Base-by-base conservation (phyloP, 305 asterid genomes). In the Fraxinus angustifolia region DNA sequence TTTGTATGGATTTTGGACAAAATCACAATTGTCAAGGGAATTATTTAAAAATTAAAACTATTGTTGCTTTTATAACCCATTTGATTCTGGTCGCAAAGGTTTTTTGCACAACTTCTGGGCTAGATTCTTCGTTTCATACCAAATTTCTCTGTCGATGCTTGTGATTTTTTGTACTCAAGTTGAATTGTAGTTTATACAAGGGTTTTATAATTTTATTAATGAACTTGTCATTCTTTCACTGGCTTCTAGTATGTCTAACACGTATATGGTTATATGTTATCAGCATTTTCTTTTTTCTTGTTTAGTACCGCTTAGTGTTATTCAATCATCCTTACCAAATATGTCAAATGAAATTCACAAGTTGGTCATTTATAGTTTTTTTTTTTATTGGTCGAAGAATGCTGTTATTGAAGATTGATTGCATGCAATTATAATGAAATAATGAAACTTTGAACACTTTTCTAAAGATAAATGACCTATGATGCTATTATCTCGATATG, bases 1-100 rank as follows among this genome's bases (percentile, higher is more conserved):
- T 79, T 76, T n/a, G 73, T 67, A 75, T 53, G 35, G 30, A 75
- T 75, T 83, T 50, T 50, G 21, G 81, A n/a, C 86, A 75, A 70
- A 76, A n/a, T 42, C 28, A 17, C 42, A 67, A 65, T 30, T 34
- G 83, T 77, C 81, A 38, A 50, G 48, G 58, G 30, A 70, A 35
- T 67, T 8, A 34, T 79, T 68, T 0, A 45, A 31, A 31, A 31
- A 31, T 31, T 31, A 31, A 72, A 19, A 80, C 23, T 35, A 50
- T 53, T 40, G 35, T 33, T 60, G n/a, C 71, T 79, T 75, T 82
- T 6, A 67, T 12, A 10, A 53, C 50, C 79, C 40, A 70, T 78
- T 75, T 77, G 75, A 71, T 73, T 65, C 40, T 77, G 45, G 34
- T 82, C 50, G 68, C 81, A 78, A 48, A 48, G 8, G 76, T 21